Evolutionary conservation across 1,139 yeast genomes (phyloP).

Genomic region (Wickerhamomyces sp.): DNA sequence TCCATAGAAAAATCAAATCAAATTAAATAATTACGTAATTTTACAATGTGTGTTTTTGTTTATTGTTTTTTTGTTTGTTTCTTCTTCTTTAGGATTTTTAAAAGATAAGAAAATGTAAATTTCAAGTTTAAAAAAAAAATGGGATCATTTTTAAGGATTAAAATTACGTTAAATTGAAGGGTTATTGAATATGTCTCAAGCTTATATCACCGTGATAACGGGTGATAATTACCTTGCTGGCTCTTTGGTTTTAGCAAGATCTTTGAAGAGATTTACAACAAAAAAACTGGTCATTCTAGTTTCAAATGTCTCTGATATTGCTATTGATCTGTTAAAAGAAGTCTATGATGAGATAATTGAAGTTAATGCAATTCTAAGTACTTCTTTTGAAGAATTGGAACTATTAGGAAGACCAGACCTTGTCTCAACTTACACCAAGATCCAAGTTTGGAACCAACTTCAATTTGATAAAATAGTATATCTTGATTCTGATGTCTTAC

Average conservation of each 20-base stretch:
- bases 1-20: conserved; percentile 12
- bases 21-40: no score
- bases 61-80: no score
- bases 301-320: conserved; percentile 12
- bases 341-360: conserved; percentile 29
- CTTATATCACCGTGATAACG: conserved; percentile 13
- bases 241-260: conserved; percentile 54
- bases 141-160: no score
- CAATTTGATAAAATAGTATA: conserved; percentile 62
- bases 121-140: no score
- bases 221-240: conserved; percentile 59
- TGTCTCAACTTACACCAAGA: conserved; percentile 62
- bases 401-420: conserved; percentile 70
- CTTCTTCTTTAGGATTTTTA: no score
- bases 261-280: conserved; percentile 27
- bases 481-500: conserved; percentile 79
- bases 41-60: no score
- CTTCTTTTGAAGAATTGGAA: conserved; percentile 31
- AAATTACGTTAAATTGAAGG: no score
- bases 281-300: conserved; percentile 16
- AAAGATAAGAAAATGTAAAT: no score
- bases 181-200: conserved; percentile 13
- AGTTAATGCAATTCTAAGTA: conserved; percentile 27
- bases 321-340: conserved; percentile 21
- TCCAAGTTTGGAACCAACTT: conserved; percentile 62